A percentile compares a stretch with the other conserved stretches of the same genome.
phyloP scores from a whole-genome alignment of 192 early-diverging fungal species.

The Oehlia diaphana region DNA sequence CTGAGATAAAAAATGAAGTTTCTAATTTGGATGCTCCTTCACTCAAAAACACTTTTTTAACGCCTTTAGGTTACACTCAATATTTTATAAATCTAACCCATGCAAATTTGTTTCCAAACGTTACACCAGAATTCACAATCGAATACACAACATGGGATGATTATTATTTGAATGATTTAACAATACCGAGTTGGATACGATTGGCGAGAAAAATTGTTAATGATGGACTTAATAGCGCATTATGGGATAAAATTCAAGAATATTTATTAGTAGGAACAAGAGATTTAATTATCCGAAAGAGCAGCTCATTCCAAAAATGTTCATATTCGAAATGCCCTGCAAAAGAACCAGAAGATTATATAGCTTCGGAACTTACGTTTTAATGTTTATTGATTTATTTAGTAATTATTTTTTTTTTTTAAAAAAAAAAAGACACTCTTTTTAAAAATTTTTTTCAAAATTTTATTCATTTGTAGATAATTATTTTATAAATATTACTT shows the following conservation, averaged over 20 bases:
- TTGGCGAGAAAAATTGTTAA: conserved; percentile 37
- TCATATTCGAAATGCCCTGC: not conserved
- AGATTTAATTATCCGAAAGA: not conserved
- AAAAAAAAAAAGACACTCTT: no score
- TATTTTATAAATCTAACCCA: conserved; percentile 44
- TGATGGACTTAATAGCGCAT: not conserved
- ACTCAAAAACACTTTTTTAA: conserved; percentile 36
- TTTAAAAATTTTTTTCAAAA: no score
- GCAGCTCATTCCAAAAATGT: not conserved
- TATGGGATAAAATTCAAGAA: no score
- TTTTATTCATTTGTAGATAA: no score
- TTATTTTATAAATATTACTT: no score
- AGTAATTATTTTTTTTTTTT: no score
- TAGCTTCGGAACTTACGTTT: not conserved
- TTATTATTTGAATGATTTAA: conserved; percentile 50
- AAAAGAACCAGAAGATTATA: conserved; percentile 18
- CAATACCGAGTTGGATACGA: conserved; percentile 41
- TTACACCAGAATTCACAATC: conserved; percentile 38
- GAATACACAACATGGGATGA: conserved; percentile 52
- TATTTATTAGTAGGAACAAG: not conserved
- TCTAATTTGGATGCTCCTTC: conserved; percentile 8
- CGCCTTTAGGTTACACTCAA: conserved; percentile 41
- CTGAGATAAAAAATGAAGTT: not conserved
- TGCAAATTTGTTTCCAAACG: conserved; percentile 32
- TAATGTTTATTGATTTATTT: not conserved